phyloP scores from a whole-genome alignment of 202 grass and related monocot species.

The Panicum virgatum region DNA sequence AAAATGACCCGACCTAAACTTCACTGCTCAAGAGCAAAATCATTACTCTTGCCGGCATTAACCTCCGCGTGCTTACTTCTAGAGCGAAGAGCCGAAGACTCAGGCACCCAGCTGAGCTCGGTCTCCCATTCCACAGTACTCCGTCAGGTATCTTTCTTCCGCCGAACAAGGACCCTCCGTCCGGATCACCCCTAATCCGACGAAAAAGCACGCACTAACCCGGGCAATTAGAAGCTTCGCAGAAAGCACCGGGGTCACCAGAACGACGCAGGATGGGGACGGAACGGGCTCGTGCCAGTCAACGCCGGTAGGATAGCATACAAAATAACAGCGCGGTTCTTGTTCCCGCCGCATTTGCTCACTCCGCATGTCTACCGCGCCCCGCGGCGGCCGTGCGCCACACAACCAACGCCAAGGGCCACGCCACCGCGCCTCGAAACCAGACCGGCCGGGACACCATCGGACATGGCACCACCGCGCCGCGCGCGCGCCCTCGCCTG shows the following conservation, averaged over 20 bases:
- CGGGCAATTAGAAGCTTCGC: constrained; percentile 10
- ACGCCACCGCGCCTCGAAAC: neutral
- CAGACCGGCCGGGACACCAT: neutral
- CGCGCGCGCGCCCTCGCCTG: neutral
- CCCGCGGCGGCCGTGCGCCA: neutral
- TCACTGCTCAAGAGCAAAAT: too few relatives aligned
- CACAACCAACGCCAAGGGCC: neutral
- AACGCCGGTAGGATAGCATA: neutral
- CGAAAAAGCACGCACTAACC: neutral
- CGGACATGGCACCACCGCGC: constrained; percentile 4
- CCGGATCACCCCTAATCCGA: neutral
- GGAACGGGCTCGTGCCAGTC: neutral
- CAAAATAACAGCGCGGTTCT: neutral
- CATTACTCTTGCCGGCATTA: too few relatives aligned
- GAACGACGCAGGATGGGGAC: neutral
- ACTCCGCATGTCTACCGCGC: neutral
- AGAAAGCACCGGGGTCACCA: neutral
- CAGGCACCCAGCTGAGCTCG: neutral
- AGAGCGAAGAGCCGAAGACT: neutral
- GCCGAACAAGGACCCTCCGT: neutral
- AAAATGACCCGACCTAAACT: too few relatives aligned
- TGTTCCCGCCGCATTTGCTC: constrained; percentile 8
- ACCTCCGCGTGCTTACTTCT: neutral
- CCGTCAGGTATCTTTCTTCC: neutral
- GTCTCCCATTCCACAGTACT: neutral